These are phyloP conservation scores for Colletotrichum incanum DNA, from an alignment of 2,329 filamentous ascomycete species.

Conservation along the genomic window DNA sequence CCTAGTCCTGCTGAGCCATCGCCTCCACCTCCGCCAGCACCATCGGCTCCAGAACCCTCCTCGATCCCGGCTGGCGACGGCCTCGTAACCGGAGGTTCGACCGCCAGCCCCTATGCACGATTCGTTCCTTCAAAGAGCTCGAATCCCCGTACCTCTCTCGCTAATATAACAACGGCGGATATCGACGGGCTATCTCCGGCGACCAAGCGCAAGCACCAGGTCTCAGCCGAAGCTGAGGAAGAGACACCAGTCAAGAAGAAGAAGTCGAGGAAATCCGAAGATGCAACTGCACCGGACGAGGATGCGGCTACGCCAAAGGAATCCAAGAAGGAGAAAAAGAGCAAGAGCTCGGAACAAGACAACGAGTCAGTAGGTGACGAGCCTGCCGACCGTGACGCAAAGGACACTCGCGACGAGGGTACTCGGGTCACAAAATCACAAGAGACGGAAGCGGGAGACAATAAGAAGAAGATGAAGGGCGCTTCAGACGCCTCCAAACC, in stretches of 20 bases:
- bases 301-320: conserved; percentile 45
- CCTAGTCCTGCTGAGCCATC: conserved; percentile 17
- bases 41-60: conserved; percentile 30
- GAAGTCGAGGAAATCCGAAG: conserved; percentile 51
- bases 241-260: conserved; percentile 50
- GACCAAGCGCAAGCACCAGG: conserved; percentile 56
- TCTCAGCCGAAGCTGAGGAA: conserved; percentile 48
- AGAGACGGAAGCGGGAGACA: conserved; percentile 45
- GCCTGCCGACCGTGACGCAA: too few relatives aligned
- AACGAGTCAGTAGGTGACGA: neutral
- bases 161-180: neutral
- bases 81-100: conserved; percentile 13
- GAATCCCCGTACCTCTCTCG: conserved; percentile 40
- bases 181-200: conserved; percentile 21
- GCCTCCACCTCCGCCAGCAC: conserved; percentile 15
- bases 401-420: conserved; percentile 42
- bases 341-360: conserved; percentile 52
- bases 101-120: conserved; percentile 38
- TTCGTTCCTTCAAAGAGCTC: conserved; percentile 41
- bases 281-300: conserved; percentile 38
- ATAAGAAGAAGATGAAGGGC: conserved; percentile 45
- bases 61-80: conserved; percentile 32
- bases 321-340: conserved; percentile 54
- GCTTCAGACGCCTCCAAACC: neutral
- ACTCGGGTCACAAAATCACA: conserved; percentile 43